Conservation (phyloP, 1,284 basidiomycete species). For the Pholiota adiposa region DNA sequence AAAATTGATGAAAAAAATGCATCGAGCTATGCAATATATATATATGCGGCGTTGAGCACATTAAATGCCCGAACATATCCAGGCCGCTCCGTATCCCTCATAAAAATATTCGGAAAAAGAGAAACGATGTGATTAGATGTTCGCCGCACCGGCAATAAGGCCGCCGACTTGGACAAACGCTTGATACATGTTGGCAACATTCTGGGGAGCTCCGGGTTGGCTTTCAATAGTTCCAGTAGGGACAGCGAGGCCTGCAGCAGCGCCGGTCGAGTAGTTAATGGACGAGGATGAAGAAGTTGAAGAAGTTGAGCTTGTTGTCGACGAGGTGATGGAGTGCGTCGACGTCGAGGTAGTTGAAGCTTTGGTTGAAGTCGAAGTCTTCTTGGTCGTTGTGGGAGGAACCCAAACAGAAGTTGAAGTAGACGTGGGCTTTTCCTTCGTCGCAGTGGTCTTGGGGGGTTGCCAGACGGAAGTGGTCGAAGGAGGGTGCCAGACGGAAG, state of each 20-base stretch:
- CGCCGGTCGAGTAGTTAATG: slow-evolving; percentile 19
- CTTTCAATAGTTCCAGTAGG: slow-evolving; percentile 21
- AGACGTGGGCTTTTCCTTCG: slow-evolving; percentile 1
- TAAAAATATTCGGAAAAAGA: slow-evolving; percentile 6
- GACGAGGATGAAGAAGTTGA: slow-evolving; percentile 10
- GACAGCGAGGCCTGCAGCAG: slow-evolving; percentile 26
- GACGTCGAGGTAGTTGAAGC: slow-evolving; percentile 11
- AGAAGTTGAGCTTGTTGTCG: slow-evolving; percentile 7
- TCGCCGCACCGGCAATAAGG: slow-evolving; percentile 23
- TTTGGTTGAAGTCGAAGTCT: slow-evolving; percentile 7
- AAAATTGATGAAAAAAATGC: slow-evolving; percentile 1
- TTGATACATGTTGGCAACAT: slow-evolving; percentile 26
- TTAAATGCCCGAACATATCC: slow-evolving; percentile 9
- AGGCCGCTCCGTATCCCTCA: slow-evolving; percentile 7
- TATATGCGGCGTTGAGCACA: slow-evolving; percentile 9
- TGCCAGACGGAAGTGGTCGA: slow-evolving; percentile 8
- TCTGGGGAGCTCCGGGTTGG: slow-evolving; percentile 13
- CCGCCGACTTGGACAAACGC: slow-evolving; percentile 28
- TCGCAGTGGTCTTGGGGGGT: slow-evolving; percentile 3
- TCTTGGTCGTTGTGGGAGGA: slow-evolving; percentile 1
- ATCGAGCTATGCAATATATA: slow-evolving; percentile 7
- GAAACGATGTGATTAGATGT: slow-evolving; percentile 13
- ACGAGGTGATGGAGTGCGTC: slow-evolving; percentile 3
- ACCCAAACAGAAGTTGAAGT: slow-evolving; percentile 7
- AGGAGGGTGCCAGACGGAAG: slow-evolving; percentile 9